Conservation (phyloP, 306 rosid genomes). For the Calophaca sinica region DNA sequence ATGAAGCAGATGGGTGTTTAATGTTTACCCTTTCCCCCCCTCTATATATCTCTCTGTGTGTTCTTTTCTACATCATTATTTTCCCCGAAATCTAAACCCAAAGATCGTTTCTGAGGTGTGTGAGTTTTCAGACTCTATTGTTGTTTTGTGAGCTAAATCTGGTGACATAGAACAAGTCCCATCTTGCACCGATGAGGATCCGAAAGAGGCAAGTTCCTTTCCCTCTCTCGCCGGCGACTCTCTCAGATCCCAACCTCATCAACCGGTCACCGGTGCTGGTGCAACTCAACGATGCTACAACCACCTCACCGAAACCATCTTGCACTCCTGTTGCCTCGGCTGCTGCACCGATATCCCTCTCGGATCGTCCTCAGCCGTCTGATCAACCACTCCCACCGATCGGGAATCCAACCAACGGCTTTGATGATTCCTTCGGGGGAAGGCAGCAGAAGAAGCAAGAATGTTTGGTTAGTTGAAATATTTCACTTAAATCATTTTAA, state of each 20-base stretch:
- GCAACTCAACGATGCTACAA: slow-evolving; percentile 56
- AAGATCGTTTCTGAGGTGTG: slow-evolving; percentile 47
- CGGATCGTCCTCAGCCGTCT: slow-evolving; percentile 53
- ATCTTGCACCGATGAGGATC: slow-evolving; percentile 78
- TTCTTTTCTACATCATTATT: slow-evolving; percentile 20
- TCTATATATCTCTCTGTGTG: not conserved
- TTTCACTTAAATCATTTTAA: not conserved
- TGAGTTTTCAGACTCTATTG: not conserved
- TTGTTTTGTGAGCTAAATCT: slow-evolving; percentile 22
- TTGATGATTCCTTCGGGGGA: slow-evolving; percentile 37
- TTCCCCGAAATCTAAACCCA: slow-evolving; percentile 45
- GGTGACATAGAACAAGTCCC: not conserved
- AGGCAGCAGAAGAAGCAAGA: slow-evolving; percentile 30
- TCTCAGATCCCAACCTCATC: slow-evolving; percentile 81
- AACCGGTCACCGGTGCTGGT: slow-evolving; percentile 66
- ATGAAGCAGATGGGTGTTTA: slow-evolving; percentile 28
- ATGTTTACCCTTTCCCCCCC: slow-evolving; percentile 34
- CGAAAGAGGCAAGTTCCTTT: slow-evolving; percentile 69
- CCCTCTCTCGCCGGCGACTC: slow-evolving; percentile 58
- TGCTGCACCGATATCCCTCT: slow-evolving; percentile 26
- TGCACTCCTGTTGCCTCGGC: slow-evolving; percentile 35
- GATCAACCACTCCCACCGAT: slow-evolving; percentile 57
- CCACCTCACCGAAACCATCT: slow-evolving; percentile 42
- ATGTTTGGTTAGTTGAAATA: slow-evolving; percentile 62
- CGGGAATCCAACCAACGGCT: slow-evolving; percentile 46